Base-by-base conservation (phyloP, 352 stramenopile species). In the Globisporangium apiculatum region DNA sequence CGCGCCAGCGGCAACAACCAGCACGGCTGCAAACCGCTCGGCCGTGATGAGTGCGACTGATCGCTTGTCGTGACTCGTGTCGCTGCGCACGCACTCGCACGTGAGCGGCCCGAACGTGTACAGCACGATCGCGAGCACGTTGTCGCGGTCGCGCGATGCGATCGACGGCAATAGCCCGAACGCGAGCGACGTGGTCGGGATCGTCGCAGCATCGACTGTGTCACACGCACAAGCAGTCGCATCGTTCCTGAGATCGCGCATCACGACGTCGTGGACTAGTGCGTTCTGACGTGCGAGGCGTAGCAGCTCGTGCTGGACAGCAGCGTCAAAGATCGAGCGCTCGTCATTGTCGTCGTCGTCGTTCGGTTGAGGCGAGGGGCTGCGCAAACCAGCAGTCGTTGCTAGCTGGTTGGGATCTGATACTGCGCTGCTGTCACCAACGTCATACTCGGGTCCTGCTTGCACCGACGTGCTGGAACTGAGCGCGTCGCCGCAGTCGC, bases 31-130 rank as follows among this genome's bases (percentile, higher is more conserved):
- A n/a, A 70, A 67, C 1, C 69, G 67, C 51, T 86, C 75, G 0
- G 56, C 72, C n/a, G 68, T 65, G 35, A 61, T 49, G 17, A 79
- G n/a, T 15, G 57, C 65, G 17, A 58, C 57, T 1, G 63, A 57
- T 24, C 69, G 62, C 42, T 74, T 52, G 14, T 78, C 69, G 0
- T 54, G 31, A 31, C 24, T 31, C 38, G 41, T 43, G 45, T 66
- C 62, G 38, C 51, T 65, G 11, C 62, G 55, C 15, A 83, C 14
- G 47, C 75, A 85, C 48, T 83, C 69, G 0, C 72, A 69, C 18
- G 85, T 83, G 56, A 81, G 73, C 8, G 47, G 58, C 18, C 78
- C 78, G 56, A 88, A 88, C 3, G 75, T 86, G 50, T 82, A 72
- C 53, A 38, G 50, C 15, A 66, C 62, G 61, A 71, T 74, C 60